Evolutionary conservation across 2,329 filamentous ascomycete species (phyloP).

Genomic region (Cladophialophora exuberans): DNA sequence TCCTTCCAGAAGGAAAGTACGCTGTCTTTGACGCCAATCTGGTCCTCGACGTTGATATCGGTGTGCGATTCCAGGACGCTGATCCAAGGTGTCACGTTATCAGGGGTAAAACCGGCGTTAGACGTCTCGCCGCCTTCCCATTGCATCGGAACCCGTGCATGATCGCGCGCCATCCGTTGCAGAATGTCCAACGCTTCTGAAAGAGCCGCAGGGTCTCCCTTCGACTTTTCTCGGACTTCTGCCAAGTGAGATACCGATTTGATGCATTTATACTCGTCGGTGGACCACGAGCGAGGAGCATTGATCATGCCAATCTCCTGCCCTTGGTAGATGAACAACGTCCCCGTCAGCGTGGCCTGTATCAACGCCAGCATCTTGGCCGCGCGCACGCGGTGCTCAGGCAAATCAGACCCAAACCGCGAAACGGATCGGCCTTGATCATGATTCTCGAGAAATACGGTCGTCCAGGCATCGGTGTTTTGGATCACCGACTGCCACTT

Average conservation of each 20-base stretch:
- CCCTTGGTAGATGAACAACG: constrained; percentile 62
- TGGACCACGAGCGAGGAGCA: constrained; percentile 52
- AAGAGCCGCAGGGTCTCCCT: constrained; percentile 27
- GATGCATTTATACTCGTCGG: constrained; percentile 46
- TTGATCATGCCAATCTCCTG: constrained; percentile 65
- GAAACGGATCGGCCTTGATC: constrained; percentile 62
- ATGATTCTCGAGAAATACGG: constrained; percentile 67
- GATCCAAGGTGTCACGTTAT: constrained; percentile 59
- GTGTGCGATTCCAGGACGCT: constrained; percentile 58
- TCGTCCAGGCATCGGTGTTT: constrained; percentile 58
- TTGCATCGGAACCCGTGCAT: constrained; percentile 68
- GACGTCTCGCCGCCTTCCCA: constrained; percentile 56
- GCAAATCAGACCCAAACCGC: constrained; percentile 53
- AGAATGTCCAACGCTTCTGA: constrained; percentile 7
- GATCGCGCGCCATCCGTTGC: constrained; percentile 49
- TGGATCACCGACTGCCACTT: constrained; percentile 57
- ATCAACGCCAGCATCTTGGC: constrained; percentile 60
- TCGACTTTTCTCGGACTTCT: constrained; percentile 33
- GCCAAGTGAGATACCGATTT: constrained; percentile 57
- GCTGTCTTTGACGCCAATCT: constrained; percentile 47
- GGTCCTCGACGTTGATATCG: constrained; percentile 61
- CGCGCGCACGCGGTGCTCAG: constrained; percentile 46
- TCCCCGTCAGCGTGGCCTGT: constrained; percentile 54
- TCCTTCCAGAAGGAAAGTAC: constrained; percentile 65
- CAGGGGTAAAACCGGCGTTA: constrained; percentile 64